A percentile compares a stretch with the other conserved stretches of the same genome.
Evolutionary conservation across 1,284 basidiomycete genomes (phyloP).

Genomic region (Pseudozyma pruni): DNA sequence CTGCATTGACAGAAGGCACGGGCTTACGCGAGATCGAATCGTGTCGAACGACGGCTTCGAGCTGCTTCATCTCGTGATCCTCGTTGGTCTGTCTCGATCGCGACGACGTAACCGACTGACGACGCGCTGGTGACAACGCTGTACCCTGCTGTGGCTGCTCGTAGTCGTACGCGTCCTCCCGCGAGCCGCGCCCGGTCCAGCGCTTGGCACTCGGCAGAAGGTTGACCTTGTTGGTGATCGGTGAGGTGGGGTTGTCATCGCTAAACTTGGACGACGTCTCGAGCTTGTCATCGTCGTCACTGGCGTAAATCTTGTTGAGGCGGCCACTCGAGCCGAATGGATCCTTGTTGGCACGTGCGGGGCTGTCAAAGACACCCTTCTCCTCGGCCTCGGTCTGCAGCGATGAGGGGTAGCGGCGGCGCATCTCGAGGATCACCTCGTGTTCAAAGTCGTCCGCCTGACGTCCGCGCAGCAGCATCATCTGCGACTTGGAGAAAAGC

Average conservation of each 20-base stretch:
- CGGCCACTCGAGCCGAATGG: conserved; percentile 24
- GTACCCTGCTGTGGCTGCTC: conserved; percentile 3
- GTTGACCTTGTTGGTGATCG: conserved; percentile 37
- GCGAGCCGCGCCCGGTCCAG: conserved; percentile 24
- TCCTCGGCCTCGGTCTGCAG: conserved; percentile 58
- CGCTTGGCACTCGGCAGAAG: conserved; percentile 34
- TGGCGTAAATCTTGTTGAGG: conserved; percentile 28
- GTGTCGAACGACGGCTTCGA: conserved; percentile 11
- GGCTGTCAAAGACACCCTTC: conserved; percentile 24
- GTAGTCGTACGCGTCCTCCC: conserved; percentile 26
- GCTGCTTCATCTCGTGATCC: conserved; percentile 50
- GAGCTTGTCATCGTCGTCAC: conserved; percentile 49
- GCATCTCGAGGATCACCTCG: conserved; percentile 67
- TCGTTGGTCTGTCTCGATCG: conserved; percentile 35
- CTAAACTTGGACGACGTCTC: conserved; percentile 38
- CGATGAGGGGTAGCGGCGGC: conserved; percentile 66
- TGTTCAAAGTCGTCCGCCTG: conserved; percentile 68
- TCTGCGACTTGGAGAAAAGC: conserved; percentile 71
- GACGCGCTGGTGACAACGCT: conserved; percentile 10
- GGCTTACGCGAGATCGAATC: conserved; percentile 9
- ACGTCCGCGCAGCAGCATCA: conserved; percentile 69
- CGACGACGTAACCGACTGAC: conserved; percentile 29
- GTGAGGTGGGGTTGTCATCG: conserved; percentile 36
- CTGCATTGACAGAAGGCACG: too few species aligned
- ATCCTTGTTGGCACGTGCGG: conserved; percentile 24